Evolutionary conservation across 2,329 filamentous ascomycete species (phyloP).

Genomic region (Coniochaeta hoffmannii): DNA sequence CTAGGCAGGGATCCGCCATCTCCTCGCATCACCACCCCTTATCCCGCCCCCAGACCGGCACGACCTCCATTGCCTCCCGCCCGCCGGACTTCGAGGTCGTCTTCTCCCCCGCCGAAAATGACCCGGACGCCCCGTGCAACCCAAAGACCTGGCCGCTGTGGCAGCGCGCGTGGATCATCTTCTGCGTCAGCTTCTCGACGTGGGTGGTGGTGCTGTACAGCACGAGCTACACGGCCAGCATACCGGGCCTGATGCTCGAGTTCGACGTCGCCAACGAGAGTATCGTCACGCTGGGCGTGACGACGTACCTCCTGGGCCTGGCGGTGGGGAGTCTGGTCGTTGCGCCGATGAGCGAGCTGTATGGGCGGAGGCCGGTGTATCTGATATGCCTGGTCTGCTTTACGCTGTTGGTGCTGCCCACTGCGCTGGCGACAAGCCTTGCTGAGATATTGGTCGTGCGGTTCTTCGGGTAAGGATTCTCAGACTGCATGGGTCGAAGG

Average conservation of each 20-base stretch:
- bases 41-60: conserved; percentile 25
- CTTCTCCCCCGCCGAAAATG: conserved; percentile 56
- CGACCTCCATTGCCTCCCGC: conserved; percentile 29
- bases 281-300: conserved; percentile 62
- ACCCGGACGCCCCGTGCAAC: conserved; percentile 42
- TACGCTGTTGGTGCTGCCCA: conserved; percentile 60
- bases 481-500: no score
- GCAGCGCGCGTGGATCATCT: conserved; percentile 28
- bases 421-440: conserved; percentile 57
- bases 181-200: conserved; percentile 32
- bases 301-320: conserved; percentile 66
- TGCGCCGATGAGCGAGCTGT: conserved; percentile 64
- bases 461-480: conserved; percentile 52
- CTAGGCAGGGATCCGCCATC: neutral
- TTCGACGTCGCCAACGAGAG: conserved; percentile 47
- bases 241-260: conserved; percentile 57
- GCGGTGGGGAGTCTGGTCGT: conserved; percentile 63
- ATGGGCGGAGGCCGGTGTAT: conserved; percentile 58
- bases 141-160: conserved; percentile 61
- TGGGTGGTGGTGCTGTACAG: conserved; percentile 57
- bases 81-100: conserved; percentile 59
- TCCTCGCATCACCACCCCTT: conserved; percentile 23
- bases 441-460: conserved; percentile 57
- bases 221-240: conserved; percentile 66
- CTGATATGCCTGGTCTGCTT: conserved; percentile 55